A percentile compares a stretch with the other conserved stretches of the same genome.
Evolutionary conservation across 768 basidiomycete genomes (phyloP).

Genomic region (Rhizopogon vulgaris): DNA sequence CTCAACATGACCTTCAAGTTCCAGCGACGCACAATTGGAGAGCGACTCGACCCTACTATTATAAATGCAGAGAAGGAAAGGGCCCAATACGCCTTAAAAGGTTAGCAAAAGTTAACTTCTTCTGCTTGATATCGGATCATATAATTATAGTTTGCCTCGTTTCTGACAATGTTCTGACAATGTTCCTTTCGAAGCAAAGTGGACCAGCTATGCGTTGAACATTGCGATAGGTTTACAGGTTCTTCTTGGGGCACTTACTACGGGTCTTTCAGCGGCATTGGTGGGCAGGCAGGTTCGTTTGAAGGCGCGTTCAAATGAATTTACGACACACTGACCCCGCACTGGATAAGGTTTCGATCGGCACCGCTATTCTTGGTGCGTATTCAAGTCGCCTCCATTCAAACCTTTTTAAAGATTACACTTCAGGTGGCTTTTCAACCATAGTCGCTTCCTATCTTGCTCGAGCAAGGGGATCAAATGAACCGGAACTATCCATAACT

Average conservation of each 20-base stretch:
- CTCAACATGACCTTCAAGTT: constrained; percentile 2
- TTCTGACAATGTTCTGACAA: constrained; percentile 1
- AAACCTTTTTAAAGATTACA: background rate
- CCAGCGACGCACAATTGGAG: constrained; percentile 34
- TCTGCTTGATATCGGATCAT: constrained; percentile 1
- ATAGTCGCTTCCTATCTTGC: constrained; percentile 69
- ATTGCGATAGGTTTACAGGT: constrained; percentile 59
- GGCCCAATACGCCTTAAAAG: constrained; percentile 41
- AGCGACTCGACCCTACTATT: constrained; percentile 54
- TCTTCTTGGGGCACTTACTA: constrained; percentile 59
- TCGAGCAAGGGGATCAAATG: constrained; percentile 59
- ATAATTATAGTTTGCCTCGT: background rate
- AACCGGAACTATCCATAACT: constrained; percentile 57
- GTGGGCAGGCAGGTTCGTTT: constrained; percentile 34
- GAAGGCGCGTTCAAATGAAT: background rate
- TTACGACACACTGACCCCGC: background rate
- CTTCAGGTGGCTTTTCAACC: constrained; percentile 55
- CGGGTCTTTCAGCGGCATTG: constrained; percentile 49
- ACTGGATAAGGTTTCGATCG: constrained; percentile 20
- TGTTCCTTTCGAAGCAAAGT: constrained; percentile 19
- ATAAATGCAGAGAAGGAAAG: constrained; percentile 38
- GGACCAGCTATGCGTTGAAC: constrained; percentile 30
- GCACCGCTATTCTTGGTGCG: constrained; percentile 32
- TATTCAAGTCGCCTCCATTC: background rate
- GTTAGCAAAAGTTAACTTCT: constrained; percentile 12